A percentile compares a stretch with the other conserved stretches of the same genome.
Conservation (phyloP, 139 green algal genomes). For the Volvox africanus region DNA sequence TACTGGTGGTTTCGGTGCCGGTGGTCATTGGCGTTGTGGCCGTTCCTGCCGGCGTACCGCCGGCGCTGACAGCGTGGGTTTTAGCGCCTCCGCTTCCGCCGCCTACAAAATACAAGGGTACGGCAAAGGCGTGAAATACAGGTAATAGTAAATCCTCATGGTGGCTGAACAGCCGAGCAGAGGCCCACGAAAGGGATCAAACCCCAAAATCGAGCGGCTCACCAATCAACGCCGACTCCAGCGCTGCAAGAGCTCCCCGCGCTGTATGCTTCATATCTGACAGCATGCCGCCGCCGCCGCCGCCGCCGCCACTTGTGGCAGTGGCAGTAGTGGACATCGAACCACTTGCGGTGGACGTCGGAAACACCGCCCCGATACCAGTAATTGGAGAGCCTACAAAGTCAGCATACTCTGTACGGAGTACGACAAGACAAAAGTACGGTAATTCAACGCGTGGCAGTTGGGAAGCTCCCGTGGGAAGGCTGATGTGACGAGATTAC, state of each 20-base stretch:
- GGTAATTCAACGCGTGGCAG: no score
- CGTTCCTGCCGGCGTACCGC: neutral
- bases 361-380: neutral
- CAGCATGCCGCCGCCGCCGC: neutral
- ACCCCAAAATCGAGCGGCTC: neutral
- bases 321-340: no score
- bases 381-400: neutral
- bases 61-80: no score
- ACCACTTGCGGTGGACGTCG: neutral
- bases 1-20: neutral
- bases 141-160: no score
- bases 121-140: no score
- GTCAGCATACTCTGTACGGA: constrained; percentile 1
- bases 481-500: no score
- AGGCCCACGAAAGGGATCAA: neutral
- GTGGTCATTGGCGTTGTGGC: neutral
- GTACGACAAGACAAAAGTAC: no score
- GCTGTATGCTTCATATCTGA: neutral
- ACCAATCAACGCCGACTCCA: neutral
- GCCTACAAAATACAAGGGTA: neutral
- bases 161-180: no score
- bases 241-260: neutral
- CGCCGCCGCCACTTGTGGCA: neutral
- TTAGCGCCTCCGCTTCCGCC: neutral
- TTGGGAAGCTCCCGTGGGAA: no score